phyloP scores from a whole-genome alignment of 768 basidiomycete species.

The Mycena chlorophos region DNA sequence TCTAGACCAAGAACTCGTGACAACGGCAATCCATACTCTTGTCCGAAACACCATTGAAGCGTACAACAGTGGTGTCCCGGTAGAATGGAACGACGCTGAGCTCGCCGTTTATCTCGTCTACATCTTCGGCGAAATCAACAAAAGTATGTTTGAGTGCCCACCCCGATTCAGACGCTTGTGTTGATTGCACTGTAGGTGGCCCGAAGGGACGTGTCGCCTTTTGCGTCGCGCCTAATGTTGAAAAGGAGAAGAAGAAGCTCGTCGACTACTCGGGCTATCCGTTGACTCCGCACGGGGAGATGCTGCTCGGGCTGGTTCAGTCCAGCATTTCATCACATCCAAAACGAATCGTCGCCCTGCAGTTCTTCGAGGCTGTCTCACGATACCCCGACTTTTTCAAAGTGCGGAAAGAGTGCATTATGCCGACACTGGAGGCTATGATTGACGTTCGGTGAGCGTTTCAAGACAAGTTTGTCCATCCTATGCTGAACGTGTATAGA shows the following conservation, averaged over 20 bases:
- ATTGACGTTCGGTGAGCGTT: constrained; percentile 72
- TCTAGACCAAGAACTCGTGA: constrained; percentile 85
- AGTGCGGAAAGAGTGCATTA: constrained; percentile 83
- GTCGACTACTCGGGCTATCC: constrained; percentile 79
- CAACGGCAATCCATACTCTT: constrained; percentile 69
- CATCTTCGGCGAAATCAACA: constrained; percentile 91
- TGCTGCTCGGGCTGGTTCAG: constrained; percentile 80
- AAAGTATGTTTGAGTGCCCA: constrained; percentile 53
- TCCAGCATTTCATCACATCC: constrained; percentile 82
- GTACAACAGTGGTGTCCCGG: constrained; percentile 57
- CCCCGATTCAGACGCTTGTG: constrained; percentile 7
- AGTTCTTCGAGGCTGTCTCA: constrained; percentile 91
- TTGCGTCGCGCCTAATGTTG: constrained; percentile 70
- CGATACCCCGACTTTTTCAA: constrained; percentile 97
- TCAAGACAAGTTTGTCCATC: neutral
- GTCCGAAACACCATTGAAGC: constrained; percentile 74
- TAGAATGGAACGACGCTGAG: constrained; percentile 93
- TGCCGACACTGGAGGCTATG: constrained; percentile 86
- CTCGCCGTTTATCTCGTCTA: constrained; percentile 91
- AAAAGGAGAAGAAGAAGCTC: constrained; percentile 65
- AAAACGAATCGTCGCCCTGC: constrained; percentile 79
- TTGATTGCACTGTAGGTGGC: constrained; percentile 45
- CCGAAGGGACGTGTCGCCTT: constrained; percentile 85
- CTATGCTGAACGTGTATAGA: constrained; percentile 39
- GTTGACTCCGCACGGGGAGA: constrained; percentile 86